Evolutionary conservation across 176 grass and related monocot genomes (phyloP).

Genomic region (Phragmites australis): DNA sequence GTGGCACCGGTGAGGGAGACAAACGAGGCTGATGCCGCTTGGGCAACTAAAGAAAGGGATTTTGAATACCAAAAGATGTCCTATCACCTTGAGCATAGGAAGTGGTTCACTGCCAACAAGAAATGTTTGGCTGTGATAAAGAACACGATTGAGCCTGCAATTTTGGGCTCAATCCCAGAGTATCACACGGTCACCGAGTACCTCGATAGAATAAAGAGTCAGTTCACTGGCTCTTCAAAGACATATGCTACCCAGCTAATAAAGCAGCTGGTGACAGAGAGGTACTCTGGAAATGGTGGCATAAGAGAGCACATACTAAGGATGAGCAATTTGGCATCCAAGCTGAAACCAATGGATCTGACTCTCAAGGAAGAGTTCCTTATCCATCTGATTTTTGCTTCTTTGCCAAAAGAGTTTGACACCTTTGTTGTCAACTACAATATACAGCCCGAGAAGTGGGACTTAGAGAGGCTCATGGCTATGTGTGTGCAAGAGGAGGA

Average conservation of each 20-base stretch:
- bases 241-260: not conserved
- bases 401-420: no score
- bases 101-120: not conserved
- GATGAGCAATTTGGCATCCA: no score
- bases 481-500: no score
- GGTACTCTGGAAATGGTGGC: no score
- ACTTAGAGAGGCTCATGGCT: not conserved
- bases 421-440: not conserved
- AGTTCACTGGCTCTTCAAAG: not conserved
- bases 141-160: not conserved
- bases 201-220: not conserved
- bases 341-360: no score
- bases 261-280: no score
- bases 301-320: no score
- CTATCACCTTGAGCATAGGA: not conserved
- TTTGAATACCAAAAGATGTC: no score
- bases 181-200: not conserved
- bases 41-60: not conserved
- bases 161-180: not conserved
- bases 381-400: no score
- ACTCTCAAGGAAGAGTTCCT: no score
- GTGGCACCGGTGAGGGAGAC: not conserved
- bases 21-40: not conserved
- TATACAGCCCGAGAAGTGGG: not conserved
- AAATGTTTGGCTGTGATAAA: not conserved